Evolutionary conservation across 2,329 filamentous ascomycete species (phyloP).

Genomic region (Calycina herbarum): DNA sequence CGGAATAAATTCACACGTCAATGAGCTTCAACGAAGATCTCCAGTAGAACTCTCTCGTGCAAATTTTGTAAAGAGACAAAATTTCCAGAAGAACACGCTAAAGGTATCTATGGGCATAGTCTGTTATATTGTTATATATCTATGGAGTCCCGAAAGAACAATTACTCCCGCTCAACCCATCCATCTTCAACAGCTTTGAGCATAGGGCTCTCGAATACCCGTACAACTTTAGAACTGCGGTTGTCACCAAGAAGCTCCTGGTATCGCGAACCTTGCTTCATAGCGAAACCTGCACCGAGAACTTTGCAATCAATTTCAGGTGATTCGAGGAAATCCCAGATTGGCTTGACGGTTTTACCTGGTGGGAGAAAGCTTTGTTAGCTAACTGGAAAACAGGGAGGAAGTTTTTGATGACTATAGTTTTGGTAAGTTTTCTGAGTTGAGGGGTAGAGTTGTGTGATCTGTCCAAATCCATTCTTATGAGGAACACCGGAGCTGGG

Average conservation of each 20-base stretch:
- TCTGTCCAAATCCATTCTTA: too few species aligned
- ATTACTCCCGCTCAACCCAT: conserved; percentile 35
- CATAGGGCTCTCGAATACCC: conserved; percentile 32
- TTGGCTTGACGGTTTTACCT: conserved; percentile 30
- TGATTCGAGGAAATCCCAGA: conserved; percentile 34
- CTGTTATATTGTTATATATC: not conserved
- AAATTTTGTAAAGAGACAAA: too few species aligned
- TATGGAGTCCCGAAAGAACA: not conserved
- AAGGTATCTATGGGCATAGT: not conserved
- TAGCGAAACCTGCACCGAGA: conserved; percentile 29
- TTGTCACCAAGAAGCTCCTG: conserved; percentile 22
- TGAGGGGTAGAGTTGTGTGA: not conserved
- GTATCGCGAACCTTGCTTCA: conserved; percentile 35
- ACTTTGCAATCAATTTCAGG: conserved; percentile 21
- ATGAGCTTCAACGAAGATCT: too few species aligned
- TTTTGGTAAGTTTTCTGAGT: not conserved
- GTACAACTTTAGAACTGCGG: conserved; percentile 21
- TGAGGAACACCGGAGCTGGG: too few species aligned
- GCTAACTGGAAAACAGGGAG: too few species aligned
- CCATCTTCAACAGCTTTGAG: conserved; percentile 28
- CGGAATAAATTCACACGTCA: too few species aligned
- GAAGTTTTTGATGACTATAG: too few species aligned
- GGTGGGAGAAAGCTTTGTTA: not conserved
- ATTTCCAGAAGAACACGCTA: too few species aligned
- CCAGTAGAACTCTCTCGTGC: too few species aligned